Evolutionary conservation across 306 rosid species (phyloP).

Genomic region (Cucumis hystrix): DNA sequence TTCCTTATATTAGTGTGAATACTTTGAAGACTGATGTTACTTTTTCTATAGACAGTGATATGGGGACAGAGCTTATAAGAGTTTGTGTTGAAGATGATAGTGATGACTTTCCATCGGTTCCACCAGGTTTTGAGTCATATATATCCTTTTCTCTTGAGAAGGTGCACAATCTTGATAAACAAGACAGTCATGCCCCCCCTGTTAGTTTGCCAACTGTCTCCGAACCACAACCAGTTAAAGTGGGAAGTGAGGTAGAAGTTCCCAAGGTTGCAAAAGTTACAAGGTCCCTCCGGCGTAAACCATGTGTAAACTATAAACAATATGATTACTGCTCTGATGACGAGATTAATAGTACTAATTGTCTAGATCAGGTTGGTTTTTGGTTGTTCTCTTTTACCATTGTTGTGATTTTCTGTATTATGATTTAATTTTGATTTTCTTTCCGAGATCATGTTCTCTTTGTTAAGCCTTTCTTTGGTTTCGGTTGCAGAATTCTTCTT

Average conservation of each 20-base stretch:
- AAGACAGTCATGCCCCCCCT: conserved; percentile 22
- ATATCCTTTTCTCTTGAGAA: conserved; percentile 46
- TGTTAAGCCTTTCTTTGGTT: conserved; percentile 19
- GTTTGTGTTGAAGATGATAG: conserved; percentile 74
- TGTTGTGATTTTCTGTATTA: not conserved
- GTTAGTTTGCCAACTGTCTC: conserved; percentile 33
- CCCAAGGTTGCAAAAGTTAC: conserved; percentile 38
- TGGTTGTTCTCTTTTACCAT: conserved; percentile 11
- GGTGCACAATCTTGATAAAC: conserved; percentile 39
- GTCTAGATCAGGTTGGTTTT: conserved; percentile 55
- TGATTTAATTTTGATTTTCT: not conserved
- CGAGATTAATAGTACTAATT: conserved; percentile 44
- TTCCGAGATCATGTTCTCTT: conserved; percentile 6
- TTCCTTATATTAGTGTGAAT: conserved; percentile 17
- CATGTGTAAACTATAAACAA: conserved; percentile 47
- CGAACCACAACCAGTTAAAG: conserved; percentile 38
- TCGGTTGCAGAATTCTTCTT: conserved; percentile 53
- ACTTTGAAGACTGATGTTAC: conserved; percentile 2
- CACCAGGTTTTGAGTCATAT: conserved; percentile 95
- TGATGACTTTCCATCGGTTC: conserved; percentile 88
- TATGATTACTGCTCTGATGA: conserved; percentile 40
- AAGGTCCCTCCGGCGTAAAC: conserved; percentile 62
- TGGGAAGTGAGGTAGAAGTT: conserved; percentile 27
- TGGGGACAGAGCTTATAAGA: conserved; percentile 91
- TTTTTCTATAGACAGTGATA: conserved; percentile 21